Base-by-base conservation (phyloP, 441 rosid genomes). In the Pelargonium cotyledonis region DNA sequence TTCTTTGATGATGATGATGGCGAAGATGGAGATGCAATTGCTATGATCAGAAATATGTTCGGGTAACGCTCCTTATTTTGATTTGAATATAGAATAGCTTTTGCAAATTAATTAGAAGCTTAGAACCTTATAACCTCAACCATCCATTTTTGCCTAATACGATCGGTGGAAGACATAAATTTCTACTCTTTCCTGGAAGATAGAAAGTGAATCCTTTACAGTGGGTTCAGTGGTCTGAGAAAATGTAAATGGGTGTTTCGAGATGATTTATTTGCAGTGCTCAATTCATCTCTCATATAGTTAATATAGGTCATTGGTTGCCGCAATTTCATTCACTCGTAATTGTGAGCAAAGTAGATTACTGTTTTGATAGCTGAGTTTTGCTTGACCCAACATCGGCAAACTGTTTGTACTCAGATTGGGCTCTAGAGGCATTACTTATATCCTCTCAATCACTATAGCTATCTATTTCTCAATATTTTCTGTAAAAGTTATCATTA, bases 1-100 rank as follows among this genome's bases (percentile, higher is more conserved):
- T 76, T 81, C 66, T 63, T 66, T 51, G 81, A 80, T 31, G 86
- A 78, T 43, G 74, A 73, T 3, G 31, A 18, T 51, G 57, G 14
- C 15, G 57, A 51, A 1, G 60, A 15, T 75, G 90, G 43, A 14
- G 29, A 8, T 55, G 96, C 97, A 10, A 38, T 89, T 14, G 63
- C 29, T 65, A 80, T 85, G 79, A 78, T 95, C 72, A 90, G 99
- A 77, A 35, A 75, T 66, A 85, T 92, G 89, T 84, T 89, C 35
- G 76, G 76, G 93, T 88, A 91, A 73, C 43, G 61, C 70, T 65
- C 65, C 14, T 44, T 64, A 49, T 69, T 14, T 16, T 57, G 49
- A n/a, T 62, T 38, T 16, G 10, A 5, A 53, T 53, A 53, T 9
- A 5, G 11, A 57, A 8, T 57, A 57, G 62, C 29, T 7, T 57